Evolutionary conservation across 2,329 filamentous ascomycete species (phyloP).

Genomic region (Venturia pyrina): DNA sequence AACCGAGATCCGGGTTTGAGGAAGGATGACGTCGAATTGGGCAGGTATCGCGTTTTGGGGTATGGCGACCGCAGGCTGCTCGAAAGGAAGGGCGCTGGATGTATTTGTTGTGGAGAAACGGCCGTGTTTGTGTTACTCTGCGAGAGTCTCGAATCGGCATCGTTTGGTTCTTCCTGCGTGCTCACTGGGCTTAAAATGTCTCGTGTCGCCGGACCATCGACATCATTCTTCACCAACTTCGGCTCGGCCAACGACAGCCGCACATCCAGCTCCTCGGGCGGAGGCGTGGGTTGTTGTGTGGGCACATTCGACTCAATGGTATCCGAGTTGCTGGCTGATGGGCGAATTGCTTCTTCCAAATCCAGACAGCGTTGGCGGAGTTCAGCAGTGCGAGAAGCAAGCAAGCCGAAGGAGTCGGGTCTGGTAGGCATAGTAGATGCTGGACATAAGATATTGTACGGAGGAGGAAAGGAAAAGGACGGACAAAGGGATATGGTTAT

Average conservation of each 20-base stretch:
- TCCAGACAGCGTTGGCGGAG: constrained; percentile 4
- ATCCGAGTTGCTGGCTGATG: background rate
- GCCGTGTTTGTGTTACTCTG: constrained; percentile 4
- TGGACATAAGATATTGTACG: background rate
- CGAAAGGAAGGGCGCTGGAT: background rate
- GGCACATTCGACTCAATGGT: background rate
- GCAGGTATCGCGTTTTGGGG: constrained; percentile 40
- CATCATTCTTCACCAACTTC: constrained; percentile 5
- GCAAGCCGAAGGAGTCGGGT: background rate
- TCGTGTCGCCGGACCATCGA: constrained; percentile 8
- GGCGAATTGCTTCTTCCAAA: background rate
- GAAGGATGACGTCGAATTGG: constrained; percentile 75
- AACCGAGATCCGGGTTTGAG: constrained; percentile 83
- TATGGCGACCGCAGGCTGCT: constrained; percentile 9
- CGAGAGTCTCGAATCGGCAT: constrained; percentile 11
- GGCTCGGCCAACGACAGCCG: background rate
- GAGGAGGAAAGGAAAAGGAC: background rate
- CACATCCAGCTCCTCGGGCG: constrained; percentile 2
- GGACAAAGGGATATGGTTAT: background rate
- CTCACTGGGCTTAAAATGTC: constrained; percentile 13
- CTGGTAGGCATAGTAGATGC: background rate
- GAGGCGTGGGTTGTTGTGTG: constrained; percentile 7
- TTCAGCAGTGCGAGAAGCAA: background rate
- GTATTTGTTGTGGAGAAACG: background rate
- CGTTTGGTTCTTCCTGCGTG: constrained; percentile 8